Evolutionary conservation across 495 filamentous ascomycete species (phyloP).

Genomic region (Mytilinidion resinicola): DNA sequence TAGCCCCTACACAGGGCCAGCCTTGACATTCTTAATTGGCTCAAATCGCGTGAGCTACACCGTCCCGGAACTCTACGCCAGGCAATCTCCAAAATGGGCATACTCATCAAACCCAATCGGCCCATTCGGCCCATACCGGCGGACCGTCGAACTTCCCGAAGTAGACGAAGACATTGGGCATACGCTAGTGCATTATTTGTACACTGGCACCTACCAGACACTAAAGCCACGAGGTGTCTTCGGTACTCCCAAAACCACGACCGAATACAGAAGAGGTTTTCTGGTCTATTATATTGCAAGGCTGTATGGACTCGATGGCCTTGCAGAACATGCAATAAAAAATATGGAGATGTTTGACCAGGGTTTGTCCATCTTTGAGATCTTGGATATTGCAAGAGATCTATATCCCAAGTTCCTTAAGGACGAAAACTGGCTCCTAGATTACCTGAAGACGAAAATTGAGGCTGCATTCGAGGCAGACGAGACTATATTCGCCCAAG

Average conservation of each 20-base stretch:
- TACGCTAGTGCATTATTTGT: constrained; percentile 15
- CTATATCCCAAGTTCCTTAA: constrained; percentile 4
- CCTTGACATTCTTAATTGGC: not conserved
- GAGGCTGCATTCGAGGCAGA: constrained; percentile 9
- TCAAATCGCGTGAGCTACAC: not conserved
- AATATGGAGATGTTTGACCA: constrained; percentile 1
- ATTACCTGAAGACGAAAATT: not conserved
- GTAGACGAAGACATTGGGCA: constrained; percentile 14
- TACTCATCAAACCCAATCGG: too few relatives aligned
- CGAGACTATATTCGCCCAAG: not conserved
- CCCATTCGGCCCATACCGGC: too few relatives aligned
- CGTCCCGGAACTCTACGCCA: not conserved
- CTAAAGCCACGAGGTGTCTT: not conserved
- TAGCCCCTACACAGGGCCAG: not conserved
- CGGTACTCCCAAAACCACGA: not conserved
- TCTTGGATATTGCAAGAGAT: constrained; percentile 7
- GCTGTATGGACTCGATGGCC: constrained; percentile 8
- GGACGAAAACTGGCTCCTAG: constrained; percentile 9
- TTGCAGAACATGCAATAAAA: constrained; percentile 7
- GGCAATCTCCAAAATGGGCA: not conserved
- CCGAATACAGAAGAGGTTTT: constrained; percentile 4
- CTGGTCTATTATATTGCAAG: constrained; percentile 13
- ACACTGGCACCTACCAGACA: constrained; percentile 11
- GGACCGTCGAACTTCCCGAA: constrained; percentile 4
- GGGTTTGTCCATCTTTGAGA: constrained; percentile 8